These are phyloP conservation scores for Hordeum marinum DNA, from an alignment of 176 grass and related monocot genomes.

Conservation along the genomic window DNA sequence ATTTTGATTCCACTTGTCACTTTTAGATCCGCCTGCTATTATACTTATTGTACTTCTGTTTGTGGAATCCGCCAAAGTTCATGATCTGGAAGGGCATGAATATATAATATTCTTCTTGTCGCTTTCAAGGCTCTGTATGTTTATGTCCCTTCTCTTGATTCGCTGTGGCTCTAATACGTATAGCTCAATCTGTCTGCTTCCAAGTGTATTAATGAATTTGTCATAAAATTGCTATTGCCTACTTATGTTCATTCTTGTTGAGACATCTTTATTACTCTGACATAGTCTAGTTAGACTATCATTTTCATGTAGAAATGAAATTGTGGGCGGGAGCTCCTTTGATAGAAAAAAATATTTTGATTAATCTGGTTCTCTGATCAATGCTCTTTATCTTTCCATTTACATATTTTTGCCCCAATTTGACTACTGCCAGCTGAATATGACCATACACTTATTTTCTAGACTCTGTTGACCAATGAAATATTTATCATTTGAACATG, in stretches of 20 bases:
- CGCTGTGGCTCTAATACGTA: not conserved
- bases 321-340: no score
- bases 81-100: no score
- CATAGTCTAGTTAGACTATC: not conserved
- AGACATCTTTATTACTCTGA: not conserved
- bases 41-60: not conserved
- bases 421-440: not conserved
- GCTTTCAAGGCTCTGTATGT: not conserved
- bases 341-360: not conserved
- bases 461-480: not conserved
- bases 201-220: not conserved
- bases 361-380: not conserved
- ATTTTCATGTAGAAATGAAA: no score
- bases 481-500: not conserved
- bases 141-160: not conserved
- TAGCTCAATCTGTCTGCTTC: not conserved
- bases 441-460: not conserved
- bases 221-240: not conserved
- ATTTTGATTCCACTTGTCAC: not conserved
- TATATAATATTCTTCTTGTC: conserved; percentile 14
- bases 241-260: not conserved
- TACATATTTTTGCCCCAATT: not conserved
- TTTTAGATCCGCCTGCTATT: not conserved
- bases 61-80: no score
- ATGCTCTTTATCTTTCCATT: not conserved